Evolutionary conservation across 176 grass and related monocot species (phyloP).

Genomic region (Poa annua): DNA sequence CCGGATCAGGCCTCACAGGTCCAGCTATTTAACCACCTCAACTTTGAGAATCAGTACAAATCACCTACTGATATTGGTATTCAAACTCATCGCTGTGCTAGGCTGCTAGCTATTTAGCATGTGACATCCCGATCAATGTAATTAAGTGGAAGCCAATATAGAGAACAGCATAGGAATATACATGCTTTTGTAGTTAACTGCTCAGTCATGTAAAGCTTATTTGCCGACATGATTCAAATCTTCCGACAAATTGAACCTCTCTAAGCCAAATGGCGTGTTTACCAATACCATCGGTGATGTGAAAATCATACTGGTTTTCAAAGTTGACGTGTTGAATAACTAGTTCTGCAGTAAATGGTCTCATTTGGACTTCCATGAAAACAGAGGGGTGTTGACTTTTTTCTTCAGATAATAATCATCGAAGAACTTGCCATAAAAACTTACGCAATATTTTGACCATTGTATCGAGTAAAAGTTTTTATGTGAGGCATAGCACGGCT

Average conservation of each 20-base stretch:
- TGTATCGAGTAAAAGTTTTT: conserved; percentile 91
- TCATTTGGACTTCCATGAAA: conserved; percentile 3
- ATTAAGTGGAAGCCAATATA: background rate
- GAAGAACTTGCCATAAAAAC: background rate
- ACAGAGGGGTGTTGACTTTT: background rate
- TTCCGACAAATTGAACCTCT: background rate
- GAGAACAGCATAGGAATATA: background rate
- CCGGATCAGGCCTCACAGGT: background rate
- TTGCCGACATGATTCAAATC: conserved; percentile 1
- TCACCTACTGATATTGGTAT: background rate
- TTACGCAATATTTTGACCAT: conserved; percentile 87
- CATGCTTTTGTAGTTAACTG: background rate
- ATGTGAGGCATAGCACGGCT: conserved; percentile 95
- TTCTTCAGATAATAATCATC: background rate
- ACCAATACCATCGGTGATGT: background rate
- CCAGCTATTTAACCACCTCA: background rate
- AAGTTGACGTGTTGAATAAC: conserved; percentile 14
- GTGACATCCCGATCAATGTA: conserved; percentile 1
- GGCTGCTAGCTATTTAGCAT: background rate
- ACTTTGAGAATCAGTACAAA: conserved; percentile 7
- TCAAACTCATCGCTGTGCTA: background rate
- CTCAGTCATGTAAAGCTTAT: background rate
- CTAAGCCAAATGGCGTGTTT: background rate
- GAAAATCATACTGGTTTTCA: background rate
- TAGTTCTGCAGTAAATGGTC: background rate